These are phyloP conservation scores for Plasmopara halstedii DNA, from an alignment of 352 stramenopile genomes.

Conservation along the genomic window DNA sequence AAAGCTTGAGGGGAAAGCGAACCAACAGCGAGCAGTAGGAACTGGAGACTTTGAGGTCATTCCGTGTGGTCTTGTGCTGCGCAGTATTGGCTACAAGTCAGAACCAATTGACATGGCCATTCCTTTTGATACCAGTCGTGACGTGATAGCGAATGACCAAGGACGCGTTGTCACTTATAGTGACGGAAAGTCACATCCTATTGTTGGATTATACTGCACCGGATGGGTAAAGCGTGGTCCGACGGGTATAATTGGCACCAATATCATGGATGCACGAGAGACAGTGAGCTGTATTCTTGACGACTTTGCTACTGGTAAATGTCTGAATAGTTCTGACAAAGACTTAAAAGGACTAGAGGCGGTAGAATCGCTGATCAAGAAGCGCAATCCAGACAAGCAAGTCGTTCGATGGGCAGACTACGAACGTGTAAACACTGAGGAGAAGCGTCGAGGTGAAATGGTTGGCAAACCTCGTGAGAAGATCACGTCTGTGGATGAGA, in stretches of 20 bases:
- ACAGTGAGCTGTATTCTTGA: conserved; percentile 91
- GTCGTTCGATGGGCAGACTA: conserved; percentile 68
- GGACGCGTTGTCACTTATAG: conserved; percentile 48
- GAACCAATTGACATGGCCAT: conserved; percentile 47
- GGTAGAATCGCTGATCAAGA: conserved; percentile 39
- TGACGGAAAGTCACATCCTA: conserved; percentile 21
- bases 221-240: conserved; percentile 98
- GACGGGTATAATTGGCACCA: conserved; percentile 97
- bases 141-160: conserved; percentile 55
- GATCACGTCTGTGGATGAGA: conserved; percentile 67
- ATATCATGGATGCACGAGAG: conserved; percentile 96
- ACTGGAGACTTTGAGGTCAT: conserved; percentile 86
- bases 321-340: conserved; percentile 17
- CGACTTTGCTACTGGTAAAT: conserved; percentile 61
- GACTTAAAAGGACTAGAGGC: conserved; percentile 28
- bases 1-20: conserved; percentile 75
- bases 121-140: conserved; percentile 76
- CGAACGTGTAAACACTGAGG: conserved; percentile 47
- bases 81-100: conserved; percentile 91
- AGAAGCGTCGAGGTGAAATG: conserved; percentile 45
- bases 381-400: conserved; percentile 46
- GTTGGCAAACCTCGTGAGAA: conserved; percentile 76
- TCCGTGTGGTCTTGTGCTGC: conserved; percentile 62
- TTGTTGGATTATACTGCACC: conserved; percentile 90
- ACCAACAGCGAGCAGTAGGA: conserved; percentile 72